Evolutionary conservation across 495 filamentous ascomycete genomes (phyloP).

Genomic region (Aspergillus cristatus): DNA sequence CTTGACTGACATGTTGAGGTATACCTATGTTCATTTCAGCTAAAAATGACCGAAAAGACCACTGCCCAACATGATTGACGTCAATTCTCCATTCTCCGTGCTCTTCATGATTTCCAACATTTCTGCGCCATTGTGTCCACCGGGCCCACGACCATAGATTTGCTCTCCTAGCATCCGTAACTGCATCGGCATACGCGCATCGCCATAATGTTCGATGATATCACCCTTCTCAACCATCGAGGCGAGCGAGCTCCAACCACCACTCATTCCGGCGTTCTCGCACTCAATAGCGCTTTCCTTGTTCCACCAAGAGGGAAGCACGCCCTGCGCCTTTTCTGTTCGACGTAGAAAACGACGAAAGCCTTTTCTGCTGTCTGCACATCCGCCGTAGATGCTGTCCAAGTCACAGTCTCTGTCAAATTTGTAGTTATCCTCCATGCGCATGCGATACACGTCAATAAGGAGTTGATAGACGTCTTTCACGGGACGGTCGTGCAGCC

Average conservation of each 20-base stretch:
- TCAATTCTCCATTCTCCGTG: background rate
- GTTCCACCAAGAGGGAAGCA: constrained; percentile 38
- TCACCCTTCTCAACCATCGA: constrained; percentile 21
- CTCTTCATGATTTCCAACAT: background rate
- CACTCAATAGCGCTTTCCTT: constrained; percentile 18
- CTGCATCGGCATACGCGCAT: constrained; percentile 34
- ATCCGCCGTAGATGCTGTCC: constrained; percentile 20
- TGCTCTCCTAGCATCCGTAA: constrained; percentile 17
- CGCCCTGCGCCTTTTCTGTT: constrained; percentile 10
- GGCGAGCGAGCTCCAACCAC: constrained; percentile 11
- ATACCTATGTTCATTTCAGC: too few species aligned
- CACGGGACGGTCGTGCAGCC: constrained; percentile 17
- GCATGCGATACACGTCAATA: constrained; percentile 39
- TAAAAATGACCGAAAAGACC: too few species aligned
- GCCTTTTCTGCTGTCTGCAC: constrained; percentile 2
- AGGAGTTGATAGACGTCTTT: constrained; percentile 36
- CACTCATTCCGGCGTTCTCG: constrained; percentile 12
- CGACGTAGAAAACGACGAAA: constrained; percentile 17
- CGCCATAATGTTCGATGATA: constrained; percentile 29
- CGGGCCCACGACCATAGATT: background rate
- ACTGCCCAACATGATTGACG: too few species aligned
- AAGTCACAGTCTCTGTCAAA: constrained; percentile 11
- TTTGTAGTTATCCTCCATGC: constrained; percentile 27
- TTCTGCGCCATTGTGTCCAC: background rate
- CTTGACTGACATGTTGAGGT: too few species aligned